Percentiles rank a stretch among this genome's conserved stretches.
Evolutionary conservation across 345 rosid genomes (phyloP).

Genomic region (Syzygium jambos): DNA sequence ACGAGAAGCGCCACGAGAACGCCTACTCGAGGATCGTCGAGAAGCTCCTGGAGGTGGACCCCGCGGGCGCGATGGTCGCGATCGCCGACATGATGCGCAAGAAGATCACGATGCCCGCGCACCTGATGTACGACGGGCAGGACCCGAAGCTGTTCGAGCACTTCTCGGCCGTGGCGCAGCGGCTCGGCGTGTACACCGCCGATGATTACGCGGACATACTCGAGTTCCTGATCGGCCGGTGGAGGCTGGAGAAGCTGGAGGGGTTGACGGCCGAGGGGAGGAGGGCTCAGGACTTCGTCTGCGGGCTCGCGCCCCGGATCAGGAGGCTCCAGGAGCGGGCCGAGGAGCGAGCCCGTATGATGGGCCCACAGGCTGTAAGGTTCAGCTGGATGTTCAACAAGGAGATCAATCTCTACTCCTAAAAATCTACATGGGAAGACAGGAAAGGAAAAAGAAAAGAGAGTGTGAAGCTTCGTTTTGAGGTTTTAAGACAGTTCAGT

Average conservation of each 20-base stretch:
- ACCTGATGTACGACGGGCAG: constrained; percentile 52
- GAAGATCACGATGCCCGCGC: constrained; percentile 68
- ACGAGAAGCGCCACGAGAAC: constrained; percentile 64
- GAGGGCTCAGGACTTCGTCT: constrained; percentile 44
- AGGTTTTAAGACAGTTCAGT: background rate
- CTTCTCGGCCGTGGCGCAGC: constrained; percentile 57
- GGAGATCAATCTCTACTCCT: constrained; percentile 4
- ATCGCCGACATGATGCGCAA: constrained; percentile 59
- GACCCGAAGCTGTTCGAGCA: constrained; percentile 51
- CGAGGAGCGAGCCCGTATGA: constrained; percentile 40
- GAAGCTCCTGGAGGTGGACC: constrained; percentile 62
- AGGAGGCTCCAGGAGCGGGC: constrained; percentile 54
- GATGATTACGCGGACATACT: constrained; percentile 60
- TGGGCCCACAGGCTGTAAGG: constrained; percentile 21
- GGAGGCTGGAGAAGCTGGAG: constrained; percentile 55
- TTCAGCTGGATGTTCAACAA: constrained; percentile 68
- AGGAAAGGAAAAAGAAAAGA: background rate
- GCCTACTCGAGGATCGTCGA: constrained; percentile 48
- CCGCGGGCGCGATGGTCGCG: constrained; percentile 30
- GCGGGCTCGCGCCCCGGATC: constrained; percentile 51
- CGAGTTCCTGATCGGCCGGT: constrained; percentile 49
- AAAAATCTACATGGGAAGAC: background rate
- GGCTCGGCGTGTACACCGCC: constrained; percentile 58
- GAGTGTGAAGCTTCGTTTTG: background rate
- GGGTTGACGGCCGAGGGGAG: constrained; percentile 49